Conservation (phyloP, 139 green algal species). For the Chlamydomonas incerta region DNA sequence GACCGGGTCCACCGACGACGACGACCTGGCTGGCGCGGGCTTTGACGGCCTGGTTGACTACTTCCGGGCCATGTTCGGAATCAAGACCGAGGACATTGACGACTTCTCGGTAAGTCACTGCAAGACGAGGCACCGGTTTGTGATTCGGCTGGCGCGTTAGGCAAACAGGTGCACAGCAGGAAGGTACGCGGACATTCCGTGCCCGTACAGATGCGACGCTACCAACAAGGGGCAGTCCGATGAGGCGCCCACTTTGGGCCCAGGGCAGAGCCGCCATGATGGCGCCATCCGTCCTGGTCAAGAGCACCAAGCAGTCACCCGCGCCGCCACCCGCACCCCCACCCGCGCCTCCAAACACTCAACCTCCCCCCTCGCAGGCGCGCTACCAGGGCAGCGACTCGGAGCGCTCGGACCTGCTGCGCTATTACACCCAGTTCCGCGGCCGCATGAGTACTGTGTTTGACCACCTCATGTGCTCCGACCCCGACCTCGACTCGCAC, state of each 20-base stretch:
- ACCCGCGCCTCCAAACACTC: too few relatives aligned
- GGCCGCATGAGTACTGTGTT: slow-evolving; percentile 91
- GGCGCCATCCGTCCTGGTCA: too few relatives aligned
- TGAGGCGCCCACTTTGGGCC: too few relatives aligned
- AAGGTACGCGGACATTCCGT: too few relatives aligned
- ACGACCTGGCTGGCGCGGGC: slow-evolving; percentile 62
- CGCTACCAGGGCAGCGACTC: slow-evolving; percentile 81
- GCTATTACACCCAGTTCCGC: slow-evolving; percentile 76
- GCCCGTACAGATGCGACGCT: too few relatives aligned
- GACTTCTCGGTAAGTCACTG: slow-evolving; percentile 55
- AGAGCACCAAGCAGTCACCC: too few relatives aligned
- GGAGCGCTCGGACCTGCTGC: slow-evolving; percentile 84
- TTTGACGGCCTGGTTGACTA: slow-evolving; percentile 72
- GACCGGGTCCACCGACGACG: slow-evolving; percentile 80
- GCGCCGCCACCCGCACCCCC: too few relatives aligned
- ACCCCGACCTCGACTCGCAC: slow-evolving; percentile 78
- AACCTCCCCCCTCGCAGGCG: slow-evolving; percentile 49
- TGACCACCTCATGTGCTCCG: slow-evolving; percentile 86
- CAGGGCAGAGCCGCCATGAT: too few relatives aligned
- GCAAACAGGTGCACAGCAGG: too few relatives aligned
- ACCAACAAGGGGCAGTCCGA: too few relatives aligned
- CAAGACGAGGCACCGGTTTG: too few relatives aligned
- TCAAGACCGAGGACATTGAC: slow-evolving; percentile 58
- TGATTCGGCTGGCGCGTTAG: too few relatives aligned
- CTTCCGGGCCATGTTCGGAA: slow-evolving; percentile 80